phyloP scores from a whole-genome alignment of 1,284 basidiomycete genomes.

The Meira miltonrushii region DNA sequence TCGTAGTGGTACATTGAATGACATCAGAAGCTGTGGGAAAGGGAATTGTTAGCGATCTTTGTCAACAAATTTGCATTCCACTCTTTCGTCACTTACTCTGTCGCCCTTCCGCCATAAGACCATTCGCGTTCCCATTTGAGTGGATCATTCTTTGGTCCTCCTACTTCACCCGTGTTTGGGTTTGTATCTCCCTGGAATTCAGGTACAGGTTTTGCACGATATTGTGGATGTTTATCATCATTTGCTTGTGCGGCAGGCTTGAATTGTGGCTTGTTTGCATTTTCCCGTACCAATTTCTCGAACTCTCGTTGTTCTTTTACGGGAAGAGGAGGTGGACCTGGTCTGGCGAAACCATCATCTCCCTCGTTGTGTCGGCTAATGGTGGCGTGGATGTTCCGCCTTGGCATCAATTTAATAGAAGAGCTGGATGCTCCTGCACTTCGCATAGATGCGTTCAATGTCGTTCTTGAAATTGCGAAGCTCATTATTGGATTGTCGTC shows the following conservation, averaged over 20 bases:
- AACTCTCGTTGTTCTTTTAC: constrained; percentile 54
- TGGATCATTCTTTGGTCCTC: constrained; percentile 60
- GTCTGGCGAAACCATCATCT: constrained; percentile 36
- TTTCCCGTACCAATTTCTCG: constrained; percentile 50
- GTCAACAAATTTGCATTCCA: not conserved
- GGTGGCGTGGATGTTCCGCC: no score
- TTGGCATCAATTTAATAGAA: no score
- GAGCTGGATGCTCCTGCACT: no score
- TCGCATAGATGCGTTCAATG: no score
- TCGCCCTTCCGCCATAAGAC: constrained; percentile 50
- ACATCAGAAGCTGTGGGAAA: no score
- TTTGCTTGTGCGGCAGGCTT: not conserved
- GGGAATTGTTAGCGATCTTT: not conserved
- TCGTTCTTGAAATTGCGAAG: no score
- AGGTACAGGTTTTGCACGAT: constrained; percentile 45
- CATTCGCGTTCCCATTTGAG: constrained; percentile 53
- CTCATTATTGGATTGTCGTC: no score
- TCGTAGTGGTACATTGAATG: no score
- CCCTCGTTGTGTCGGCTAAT: not conserved
- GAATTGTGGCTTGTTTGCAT: constrained; percentile 26
- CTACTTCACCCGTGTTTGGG: constrained; percentile 59
- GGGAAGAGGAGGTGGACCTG: constrained; percentile 52
- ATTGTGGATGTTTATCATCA: constrained; percentile 50
- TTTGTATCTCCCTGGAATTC: constrained; percentile 60
- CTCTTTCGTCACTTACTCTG: constrained; percentile 33